Evolutionary conservation across 2,329 filamentous ascomycete species (phyloP), one percentile per base, ranked within the genome.

Genomic region (Scedosporium dehoogii): DNA sequence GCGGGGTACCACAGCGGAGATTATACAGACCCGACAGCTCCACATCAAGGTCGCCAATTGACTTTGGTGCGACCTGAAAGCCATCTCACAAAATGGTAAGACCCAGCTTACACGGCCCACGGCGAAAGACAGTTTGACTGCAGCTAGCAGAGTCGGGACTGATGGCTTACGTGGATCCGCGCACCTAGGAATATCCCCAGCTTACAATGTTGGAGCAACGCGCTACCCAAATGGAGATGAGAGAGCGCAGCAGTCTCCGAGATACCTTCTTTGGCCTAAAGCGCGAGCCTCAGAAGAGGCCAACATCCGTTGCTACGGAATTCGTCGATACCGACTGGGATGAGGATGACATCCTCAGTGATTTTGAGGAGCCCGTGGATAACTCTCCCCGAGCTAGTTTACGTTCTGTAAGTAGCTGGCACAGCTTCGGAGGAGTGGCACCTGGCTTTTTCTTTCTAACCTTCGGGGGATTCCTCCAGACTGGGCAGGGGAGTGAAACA

Each of bases 291-390:
- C 75, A 79, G 61, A 63, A 78, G 62, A 81, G 88, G 63, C 88
- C 89, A 46, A 73, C 83, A 44, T 92, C 90, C 44, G 81, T 89
- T 64, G 84, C 87, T 53, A 93, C 89, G 23, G 88, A 92, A 69
- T 88, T 91, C 66, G 86, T 88, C 71, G 90, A 92, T 69, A 91
- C 89, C 48, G 90, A 93, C 65, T 84, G 80, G 76, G 82, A 85
- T 51, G 90, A 92, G 66, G 73, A 75, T 41, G 79, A 79, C 38
- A 76, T 81, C 59, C 74, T 82, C 65, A 84, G 79, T 65, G 82
- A 85, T 59, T 73, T 81, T 63, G 85, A 86, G 68, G 63, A 64
- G 12, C 58, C 62, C 21, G 23, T 58, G 7, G 85, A 88, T 51
- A 85, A 85, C 73, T 89, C 87, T 3, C 85, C 85, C 12, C 82